A percentile compares a stretch with the other conserved stretches of the same genome.
Evolutionary conservation across 495 filamentous ascomycete species (phyloP).

Genomic region (Thermochaetoides thermophila): DNA sequence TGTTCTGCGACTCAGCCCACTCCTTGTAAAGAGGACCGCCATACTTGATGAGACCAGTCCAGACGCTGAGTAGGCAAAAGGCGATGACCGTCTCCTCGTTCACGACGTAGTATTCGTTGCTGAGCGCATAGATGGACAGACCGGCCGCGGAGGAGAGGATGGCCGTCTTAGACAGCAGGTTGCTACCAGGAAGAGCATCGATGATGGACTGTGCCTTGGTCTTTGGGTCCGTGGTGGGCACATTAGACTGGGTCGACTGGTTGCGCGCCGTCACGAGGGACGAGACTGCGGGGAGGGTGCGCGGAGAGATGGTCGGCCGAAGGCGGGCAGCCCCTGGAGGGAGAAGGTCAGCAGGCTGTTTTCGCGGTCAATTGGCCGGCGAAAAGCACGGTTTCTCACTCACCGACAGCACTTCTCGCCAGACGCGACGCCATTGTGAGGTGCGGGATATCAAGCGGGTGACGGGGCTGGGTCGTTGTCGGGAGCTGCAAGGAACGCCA

Average conservation of each 20-base stretch:
- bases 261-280: slow-evolving; percentile 47
- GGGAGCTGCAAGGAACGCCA: slow-evolving; percentile 17
- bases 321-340: slow-evolving; percentile 71
- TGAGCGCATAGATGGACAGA: slow-evolving; percentile 84
- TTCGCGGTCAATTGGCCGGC: slow-evolving; percentile 1
- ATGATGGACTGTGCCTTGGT: slow-evolving; percentile 91
- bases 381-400: slow-evolving; percentile 21
- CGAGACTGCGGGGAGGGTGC: slow-evolving; percentile 56
- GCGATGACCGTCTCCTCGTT: slow-evolving; percentile 95
- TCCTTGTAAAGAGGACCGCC: slow-evolving; percentile 80
- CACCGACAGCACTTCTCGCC: slow-evolving; percentile 82
- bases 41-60: slow-evolving; percentile 77
- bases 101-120: slow-evolving; percentile 98
- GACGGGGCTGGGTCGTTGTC: slow-evolving; percentile 22
- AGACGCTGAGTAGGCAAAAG: slow-evolving; percentile 76
- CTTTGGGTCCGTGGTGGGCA: slow-evolving; percentile 72
- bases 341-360: slow-evolving; percentile 1
- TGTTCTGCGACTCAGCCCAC: slow-evolving; percentile 76
- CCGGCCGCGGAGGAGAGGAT: slow-evolving; percentile 87
- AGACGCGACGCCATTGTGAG: slow-evolving; percentile 89
- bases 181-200: slow-evolving; percentile 73
- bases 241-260: slow-evolving; percentile 62
- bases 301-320: slow-evolving; percentile 55
- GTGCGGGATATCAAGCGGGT: slow-evolving; percentile 31
- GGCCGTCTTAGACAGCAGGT: slow-evolving; percentile 83